phyloP scores from a whole-genome alignment of 805 yeast genomes.

The Wickerhamomyces alni region DNA sequence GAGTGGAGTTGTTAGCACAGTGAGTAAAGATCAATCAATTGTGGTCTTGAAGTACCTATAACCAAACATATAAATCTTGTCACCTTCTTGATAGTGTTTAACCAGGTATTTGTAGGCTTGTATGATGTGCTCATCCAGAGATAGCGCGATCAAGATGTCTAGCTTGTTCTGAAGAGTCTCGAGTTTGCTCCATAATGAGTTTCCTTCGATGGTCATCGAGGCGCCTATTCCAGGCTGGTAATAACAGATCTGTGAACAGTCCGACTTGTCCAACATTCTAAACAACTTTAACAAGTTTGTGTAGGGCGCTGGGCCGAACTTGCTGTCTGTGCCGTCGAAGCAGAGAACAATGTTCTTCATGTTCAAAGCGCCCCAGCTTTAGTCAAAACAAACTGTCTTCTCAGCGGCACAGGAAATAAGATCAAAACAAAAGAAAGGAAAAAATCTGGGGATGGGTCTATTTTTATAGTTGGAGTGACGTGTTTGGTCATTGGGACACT shows the following conservation, averaged over 20 bases:
- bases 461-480: too few relatives aligned
- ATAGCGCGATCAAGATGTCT: constrained; percentile 47
- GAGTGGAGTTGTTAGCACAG: constrained; percentile 3
- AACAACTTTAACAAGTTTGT: constrained; percentile 50
- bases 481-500: too few relatives aligned
- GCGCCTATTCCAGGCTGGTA: constrained; percentile 69
- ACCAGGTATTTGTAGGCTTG: constrained; percentile 51
- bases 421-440: too few relatives aligned
- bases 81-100: constrained; percentile 42
- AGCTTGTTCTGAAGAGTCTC: constrained; percentile 19
- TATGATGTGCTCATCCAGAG: constrained; percentile 50
- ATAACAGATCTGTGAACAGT: constrained; percentile 44
- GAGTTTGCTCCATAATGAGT: constrained; percentile 13
- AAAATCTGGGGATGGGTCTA: too few relatives aligned
- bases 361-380: too few relatives aligned
- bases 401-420: too few relatives aligned
- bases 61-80: constrained; percentile 51
- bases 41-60: constrained; percentile 29
- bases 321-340: constrained; percentile 58
- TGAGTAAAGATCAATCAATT: neutral
- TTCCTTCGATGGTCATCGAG: constrained; percentile 35
- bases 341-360: constrained; percentile 47
- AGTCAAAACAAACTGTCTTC: too few relatives aligned
- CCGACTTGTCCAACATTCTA: constrained; percentile 42
- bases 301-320: constrained; percentile 49